phyloP scores from a whole-genome alignment of 2,329 filamentous ascomycete genomes.

The Neobulgaria alba region DNA sequence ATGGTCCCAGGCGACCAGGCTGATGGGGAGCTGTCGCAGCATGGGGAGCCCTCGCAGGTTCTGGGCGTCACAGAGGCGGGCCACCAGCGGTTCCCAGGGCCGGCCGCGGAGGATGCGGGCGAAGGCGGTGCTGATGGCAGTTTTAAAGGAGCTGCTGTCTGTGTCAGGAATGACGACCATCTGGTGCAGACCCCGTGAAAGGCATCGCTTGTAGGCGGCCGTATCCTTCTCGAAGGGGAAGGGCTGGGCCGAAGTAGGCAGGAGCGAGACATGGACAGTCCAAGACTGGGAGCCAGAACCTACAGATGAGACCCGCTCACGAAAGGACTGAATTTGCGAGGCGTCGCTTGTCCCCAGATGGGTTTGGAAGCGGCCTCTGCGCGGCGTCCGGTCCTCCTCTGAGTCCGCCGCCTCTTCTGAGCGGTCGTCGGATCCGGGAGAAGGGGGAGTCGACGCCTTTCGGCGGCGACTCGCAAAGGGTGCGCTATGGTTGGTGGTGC shows the following conservation, averaged over 20 bases:
- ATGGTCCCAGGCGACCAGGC: slow-evolving; percentile 36
- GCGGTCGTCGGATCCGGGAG: slow-evolving; percentile 6
- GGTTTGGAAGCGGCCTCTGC: slow-evolving; percentile 8
- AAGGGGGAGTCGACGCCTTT: slow-evolving; percentile 25
- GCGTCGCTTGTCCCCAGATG: slow-evolving; percentile 10
- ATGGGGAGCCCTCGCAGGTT: slow-evolving; percentile 48
- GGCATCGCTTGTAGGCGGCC: slow-evolving; percentile 50
- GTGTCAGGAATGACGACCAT: slow-evolving; percentile 45
- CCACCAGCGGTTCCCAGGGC: slow-evolving; percentile 50
- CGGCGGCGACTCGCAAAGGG: slow-evolving; percentile 15
- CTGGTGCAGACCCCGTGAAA: slow-evolving; percentile 51
- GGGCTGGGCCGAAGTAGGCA: slow-evolving; percentile 44
- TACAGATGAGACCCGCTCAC: slow-evolving; percentile 16
- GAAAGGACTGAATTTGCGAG: slow-evolving; percentile 17
- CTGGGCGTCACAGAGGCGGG: slow-evolving; percentile 47
- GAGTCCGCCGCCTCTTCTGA: slow-evolving; percentile 6
- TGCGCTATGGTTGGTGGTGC: slow-evolving; percentile 5
- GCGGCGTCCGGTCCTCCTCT: slow-evolving; percentile 6
- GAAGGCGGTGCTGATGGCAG: slow-evolving; percentile 43
- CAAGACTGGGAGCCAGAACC: slow-evolving; percentile 34
- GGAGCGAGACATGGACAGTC: slow-evolving; percentile 52
- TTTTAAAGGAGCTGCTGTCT: slow-evolving; percentile 40
- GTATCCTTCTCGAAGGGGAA: slow-evolving; percentile 56
- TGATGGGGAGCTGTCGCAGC: slow-evolving; percentile 43
- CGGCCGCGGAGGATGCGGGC: slow-evolving; percentile 40